These are phyloP conservation scores for Aureoboletus auriporus DNA, from an alignment of 768 basidiomycete genomes.

Conservation along the genomic window DNA sequence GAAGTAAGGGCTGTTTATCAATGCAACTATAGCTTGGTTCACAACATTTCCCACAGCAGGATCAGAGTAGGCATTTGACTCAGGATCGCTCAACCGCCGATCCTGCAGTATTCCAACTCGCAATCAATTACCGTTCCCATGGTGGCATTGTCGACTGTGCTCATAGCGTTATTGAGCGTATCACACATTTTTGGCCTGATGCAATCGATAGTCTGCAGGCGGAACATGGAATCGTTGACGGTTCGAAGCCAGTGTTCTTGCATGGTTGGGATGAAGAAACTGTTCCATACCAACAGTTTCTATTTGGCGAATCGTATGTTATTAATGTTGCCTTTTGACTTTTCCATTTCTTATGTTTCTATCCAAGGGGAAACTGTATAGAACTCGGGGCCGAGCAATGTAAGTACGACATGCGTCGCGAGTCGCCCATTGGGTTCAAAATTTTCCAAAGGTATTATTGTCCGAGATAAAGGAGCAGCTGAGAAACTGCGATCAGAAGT, in stretches of 20 bases:
- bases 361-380: conserved; percentile 41
- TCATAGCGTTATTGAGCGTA: conserved; percentile 57
- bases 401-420: conserved; percentile 22
- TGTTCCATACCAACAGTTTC: conserved; percentile 50
- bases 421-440: background rate
- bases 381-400: conserved; percentile 68
- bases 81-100: conserved; percentile 13
- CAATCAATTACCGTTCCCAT: conserved; percentile 67
- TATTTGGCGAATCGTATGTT: conserved; percentile 46
- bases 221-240: conserved; percentile 54
- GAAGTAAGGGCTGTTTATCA: conserved; percentile 40
- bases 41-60: conserved; percentile 14
- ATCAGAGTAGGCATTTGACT: conserved; percentile 11
- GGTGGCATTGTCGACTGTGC: conserved; percentile 71
- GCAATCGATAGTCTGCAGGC: conserved; percentile 55
- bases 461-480: conserved; percentile 54
- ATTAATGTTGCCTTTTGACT: background rate
- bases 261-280: conserved; percentile 42
- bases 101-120: conserved; percentile 50
- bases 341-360: conserved; percentile 6
- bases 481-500: conserved; percentile 46
- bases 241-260: conserved; percentile 57
- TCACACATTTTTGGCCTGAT: conserved; percentile 58
- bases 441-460: conserved; percentile 53
- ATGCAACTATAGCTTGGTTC: background rate